Base-by-base conservation (phyloP, 1,284 basidiomycete species). In the Lignosus rhinocerotis region DNA sequence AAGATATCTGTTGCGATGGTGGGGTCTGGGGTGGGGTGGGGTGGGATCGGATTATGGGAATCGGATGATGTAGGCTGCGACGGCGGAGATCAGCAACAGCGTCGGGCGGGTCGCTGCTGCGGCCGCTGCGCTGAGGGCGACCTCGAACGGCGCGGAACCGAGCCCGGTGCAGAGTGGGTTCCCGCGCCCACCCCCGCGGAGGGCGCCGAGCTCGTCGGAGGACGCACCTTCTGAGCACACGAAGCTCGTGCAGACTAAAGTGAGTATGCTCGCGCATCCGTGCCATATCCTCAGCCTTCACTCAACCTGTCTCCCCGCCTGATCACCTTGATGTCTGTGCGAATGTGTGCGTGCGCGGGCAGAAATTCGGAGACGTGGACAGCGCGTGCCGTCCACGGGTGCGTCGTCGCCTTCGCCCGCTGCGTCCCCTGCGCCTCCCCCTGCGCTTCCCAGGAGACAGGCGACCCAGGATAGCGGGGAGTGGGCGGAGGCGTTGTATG, bases 401-500 rank as follows among this genome's bases (percentile, higher is more conserved):
- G 52, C 65, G 36, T 45, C 56, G 16, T 8, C 61, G 14, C 52
- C 60, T 11, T 61, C 65, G n/a, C 59, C 65, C 32, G 67, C 67
- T 6, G 55, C 64, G 25, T 67, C 71, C 36, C 59, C 65, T 38
- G 65, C 58, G 16, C 64, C 66, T 9, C 66, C 69, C 6, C 66
- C 69, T 14, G 65, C 70, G 2, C 69, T 59, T 7, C 70, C 68
- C 33, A 56, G 61, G 38, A 61, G 65, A 16, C 71, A 77, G 31
- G 46, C 49, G 19, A 77, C 81, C 56, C 76, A 76, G 58, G 72
- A 69, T 11, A 69, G 75, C 33, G 89, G 87, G 10, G 87, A 90
- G 61, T 92, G 89, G 89, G 90, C 83, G 11, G 86, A 92, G 66
- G 89, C 79, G 4, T 63, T 91, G 70, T 92, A 92, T 68, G 88